Evolutionary conservation across 352 stramenopile species (phyloP).

Genomic region (Globisporangium radiosum): DNA sequence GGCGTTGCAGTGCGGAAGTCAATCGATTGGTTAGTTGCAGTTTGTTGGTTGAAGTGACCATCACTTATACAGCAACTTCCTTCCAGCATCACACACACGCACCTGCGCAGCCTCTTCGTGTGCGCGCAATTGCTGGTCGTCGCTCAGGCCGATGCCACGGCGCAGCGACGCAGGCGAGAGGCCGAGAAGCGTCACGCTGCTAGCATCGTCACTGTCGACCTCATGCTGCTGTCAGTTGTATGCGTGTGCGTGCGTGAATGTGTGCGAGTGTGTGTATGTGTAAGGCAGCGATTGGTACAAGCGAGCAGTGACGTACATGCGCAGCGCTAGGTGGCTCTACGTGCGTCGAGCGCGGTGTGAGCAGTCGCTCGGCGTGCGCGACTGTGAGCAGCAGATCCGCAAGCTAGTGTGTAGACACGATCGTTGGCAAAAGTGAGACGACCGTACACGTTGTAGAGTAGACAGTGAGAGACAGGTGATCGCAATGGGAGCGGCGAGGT

Average conservation of each 20-base stretch:
- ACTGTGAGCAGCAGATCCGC: slow-evolving; percentile 26
- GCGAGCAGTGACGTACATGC: too few species aligned
- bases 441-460: background rate
- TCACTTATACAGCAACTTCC: background rate
- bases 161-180: slow-evolving; percentile 18
- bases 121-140: slow-evolving; percentile 10
- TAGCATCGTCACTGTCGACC: background rate
- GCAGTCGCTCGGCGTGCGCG: slow-evolving; percentile 22
- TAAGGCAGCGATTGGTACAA: too few species aligned
- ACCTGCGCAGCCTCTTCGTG: slow-evolving; percentile 23
- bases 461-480: background rate
- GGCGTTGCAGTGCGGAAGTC: too few species aligned
- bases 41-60: background rate
- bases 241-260: background rate
- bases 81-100: too few species aligned
- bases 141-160: slow-evolving; percentile 12
- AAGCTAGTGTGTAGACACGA: background rate
- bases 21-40: background rate
- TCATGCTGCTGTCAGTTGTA: background rate
- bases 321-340: too few species aligned
- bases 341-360: slow-evolving; percentile 4
- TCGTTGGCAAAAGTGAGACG: too few species aligned
- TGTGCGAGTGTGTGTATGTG: background rate
- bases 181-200: slow-evolving; percentile 12
- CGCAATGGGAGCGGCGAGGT: background rate